phyloP scores from a whole-genome alignment of 2,329 filamentous ascomycete species.

The Paecilomyces niveus region DNA sequence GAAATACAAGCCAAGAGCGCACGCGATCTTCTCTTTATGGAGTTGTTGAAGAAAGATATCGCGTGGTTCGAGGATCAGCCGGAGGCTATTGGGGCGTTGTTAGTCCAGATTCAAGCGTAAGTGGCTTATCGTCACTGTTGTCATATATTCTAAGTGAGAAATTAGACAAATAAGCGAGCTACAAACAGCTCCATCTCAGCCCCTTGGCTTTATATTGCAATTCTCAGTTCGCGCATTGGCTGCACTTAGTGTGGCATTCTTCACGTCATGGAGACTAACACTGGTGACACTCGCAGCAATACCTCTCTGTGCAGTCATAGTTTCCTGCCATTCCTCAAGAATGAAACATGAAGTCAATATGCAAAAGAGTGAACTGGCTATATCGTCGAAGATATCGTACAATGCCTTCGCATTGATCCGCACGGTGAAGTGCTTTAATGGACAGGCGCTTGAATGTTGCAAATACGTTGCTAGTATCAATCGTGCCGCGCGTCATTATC shows the following conservation, averaged over 20 bases:
- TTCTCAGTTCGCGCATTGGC: constrained; percentile 58
- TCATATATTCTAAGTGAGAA: background rate
- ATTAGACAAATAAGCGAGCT: constrained; percentile 72
- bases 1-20: constrained; percentile 68
- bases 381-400: constrained; percentile 64
- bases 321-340: constrained; percentile 53
- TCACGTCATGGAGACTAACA: constrained; percentile 76
- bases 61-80: constrained; percentile 72
- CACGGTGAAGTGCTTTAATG: constrained; percentile 79
- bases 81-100: constrained; percentile 64
- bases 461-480: constrained; percentile 56
- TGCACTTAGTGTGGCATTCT: constrained; percentile 65
- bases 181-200: constrained; percentile 71
- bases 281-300: constrained; percentile 68
- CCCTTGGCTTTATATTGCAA: constrained; percentile 63
- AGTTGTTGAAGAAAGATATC: constrained; percentile 65
- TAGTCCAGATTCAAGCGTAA: constrained; percentile 68
- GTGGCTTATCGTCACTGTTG: constrained; percentile 18
- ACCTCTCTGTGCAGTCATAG: constrained; percentile 57
- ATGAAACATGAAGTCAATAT: constrained; percentile 60
- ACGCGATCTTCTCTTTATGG: constrained; percentile 58
- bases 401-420: constrained; percentile 70
- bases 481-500: constrained; percentile 56
- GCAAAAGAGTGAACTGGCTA: constrained; percentile 61
- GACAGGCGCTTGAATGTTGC: constrained; percentile 60